A percentile compares a stretch with the other conserved stretches of the same genome.
phyloP scores from a whole-genome alignment of 352 stramenopile genomes.

The Globisporangium solare region DNA sequence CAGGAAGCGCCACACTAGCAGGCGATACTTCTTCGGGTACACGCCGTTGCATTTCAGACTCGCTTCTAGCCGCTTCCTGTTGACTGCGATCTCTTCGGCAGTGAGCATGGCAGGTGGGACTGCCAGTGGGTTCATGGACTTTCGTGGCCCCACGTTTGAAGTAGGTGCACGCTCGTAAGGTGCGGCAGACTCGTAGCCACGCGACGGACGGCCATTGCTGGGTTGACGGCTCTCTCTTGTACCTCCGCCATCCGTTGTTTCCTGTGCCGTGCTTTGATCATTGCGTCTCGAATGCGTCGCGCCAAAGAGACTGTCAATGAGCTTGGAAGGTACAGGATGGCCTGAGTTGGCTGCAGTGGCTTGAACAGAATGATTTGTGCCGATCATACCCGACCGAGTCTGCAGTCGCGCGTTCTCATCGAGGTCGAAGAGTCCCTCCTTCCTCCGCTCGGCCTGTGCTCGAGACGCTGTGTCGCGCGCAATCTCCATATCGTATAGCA shows the following conservation, averaged over 20 bases:
- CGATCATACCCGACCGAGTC: slow-evolving; percentile 34
- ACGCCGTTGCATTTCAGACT: slow-evolving; percentile 65
- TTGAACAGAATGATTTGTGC: neutral
- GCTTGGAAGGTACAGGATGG: slow-evolving; percentile 52
- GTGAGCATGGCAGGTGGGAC: slow-evolving; percentile 3
- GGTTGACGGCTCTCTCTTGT: neutral
- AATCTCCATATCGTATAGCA: slow-evolving; percentile 83
- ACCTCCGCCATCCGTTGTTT: neutral
- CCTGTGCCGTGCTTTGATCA: neutral
- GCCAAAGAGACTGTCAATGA: slow-evolving; percentile 75
- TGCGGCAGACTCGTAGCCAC: too few species aligned
- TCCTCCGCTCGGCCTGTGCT: slow-evolving; percentile 27
- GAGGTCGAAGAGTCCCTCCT: slow-evolving; percentile 40
- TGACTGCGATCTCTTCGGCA: slow-evolving; percentile 42
- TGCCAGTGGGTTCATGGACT: slow-evolving; percentile 6
- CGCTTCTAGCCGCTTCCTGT: slow-evolving; percentile 54
- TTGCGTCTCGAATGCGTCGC: slow-evolving; percentile 20
- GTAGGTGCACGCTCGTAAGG: too few species aligned
- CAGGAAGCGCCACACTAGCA: slow-evolving; percentile 83
- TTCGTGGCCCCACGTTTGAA: neutral
- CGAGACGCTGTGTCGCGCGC: slow-evolving; percentile 48
- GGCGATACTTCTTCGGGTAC: slow-evolving; percentile 81
- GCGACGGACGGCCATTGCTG: neutral
- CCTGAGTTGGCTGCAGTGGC: slow-evolving; percentile 3
- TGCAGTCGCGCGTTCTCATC: slow-evolving; percentile 31